Evolutionary conservation across 805 yeast species (phyloP).

Genomic region (Candida arabinofermentans): DNA sequence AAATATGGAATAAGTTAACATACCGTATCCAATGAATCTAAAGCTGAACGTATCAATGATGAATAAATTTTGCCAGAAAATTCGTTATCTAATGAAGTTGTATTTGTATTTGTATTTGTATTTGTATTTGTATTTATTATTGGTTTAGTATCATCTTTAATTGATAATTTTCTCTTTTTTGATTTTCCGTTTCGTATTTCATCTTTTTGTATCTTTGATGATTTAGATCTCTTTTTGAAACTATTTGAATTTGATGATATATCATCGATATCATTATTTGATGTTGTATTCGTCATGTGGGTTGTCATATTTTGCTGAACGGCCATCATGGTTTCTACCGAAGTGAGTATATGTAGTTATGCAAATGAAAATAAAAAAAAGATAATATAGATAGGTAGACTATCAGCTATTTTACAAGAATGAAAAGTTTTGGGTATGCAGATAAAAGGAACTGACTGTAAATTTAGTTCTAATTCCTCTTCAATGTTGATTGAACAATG

Average conservation of each 20-base stretch:
- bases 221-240: not conserved
- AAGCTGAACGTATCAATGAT: slow-evolving; percentile 56
- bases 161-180: not conserved
- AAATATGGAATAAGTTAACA: slow-evolving; percentile 21
- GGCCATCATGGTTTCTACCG: slow-evolving; percentile 6
- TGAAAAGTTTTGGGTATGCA: too few relatives aligned
- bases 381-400: not conserved
- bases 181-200: not conserved
- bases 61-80: slow-evolving; percentile 26
- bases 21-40: slow-evolving; percentile 63
- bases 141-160: not conserved
- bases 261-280: not conserved
- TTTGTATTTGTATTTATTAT: not conserved
- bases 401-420: too few relatives aligned
- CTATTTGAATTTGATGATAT: not conserved
- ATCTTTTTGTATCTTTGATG: not conserved
- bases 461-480: too few relatives aligned
- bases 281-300: not conserved
- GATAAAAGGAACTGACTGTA: too few relatives aligned
- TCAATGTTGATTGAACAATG: too few relatives aligned
- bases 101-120: not conserved
- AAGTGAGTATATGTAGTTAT: not conserved
- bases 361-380: not conserved
- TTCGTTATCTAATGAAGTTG: slow-evolving; percentile 8
- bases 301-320: slow-evolving; percentile 2